Base-by-base conservation (phyloP, 371 early-diverging fungal species). In the Funneliformis caledonium region DNA sequence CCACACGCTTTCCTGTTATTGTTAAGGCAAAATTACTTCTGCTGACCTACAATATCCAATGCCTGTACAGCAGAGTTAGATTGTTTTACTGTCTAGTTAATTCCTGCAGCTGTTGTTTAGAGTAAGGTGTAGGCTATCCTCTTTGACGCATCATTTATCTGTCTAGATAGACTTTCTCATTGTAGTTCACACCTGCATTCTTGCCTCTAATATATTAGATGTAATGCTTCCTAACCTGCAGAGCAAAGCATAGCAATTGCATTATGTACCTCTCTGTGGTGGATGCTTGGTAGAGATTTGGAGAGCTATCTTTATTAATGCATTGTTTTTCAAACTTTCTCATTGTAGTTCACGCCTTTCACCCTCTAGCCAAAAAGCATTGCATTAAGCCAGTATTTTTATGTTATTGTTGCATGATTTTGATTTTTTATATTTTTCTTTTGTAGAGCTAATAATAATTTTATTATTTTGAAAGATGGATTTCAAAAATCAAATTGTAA, bases 51-150 rank as follows among this genome's bases (percentile, higher is more conserved):
- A 78, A 67, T 74, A 74, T 74, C 74, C 33, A 22, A 69, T n/a
- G 45, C 70, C 70, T 7, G 47, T 69, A 69, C 22, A 48, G 70
- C 47, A 45, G 45, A 45, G 70, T 22, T 8, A 74, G 74, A 26
- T 74, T 68, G 45, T 22, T 19, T 37, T 37, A 69, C 12, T 69
- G 33, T 45, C 70, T 69, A 45, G 76, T 62, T 67, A 67, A 78
- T 68, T 68, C 69, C 69, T 68, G 78, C 78, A 56, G 68, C 42
- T 78, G 69, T 69, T 68, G 78, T 78, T 78, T 78, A 78, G 78
- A 67, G 69, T 68, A 50, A 68, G 78, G 4, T 9, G 47, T 48
- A 78, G 78, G 78, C 45, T 78, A 78, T 33, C 68, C 69, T 78
- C 67, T 78, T 78, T 78, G 78, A 67, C 52, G 31, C 74, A 33